Base-by-base conservation (phyloP, 148 eudicot genomes). In the Camellia granthamiana region DNA sequence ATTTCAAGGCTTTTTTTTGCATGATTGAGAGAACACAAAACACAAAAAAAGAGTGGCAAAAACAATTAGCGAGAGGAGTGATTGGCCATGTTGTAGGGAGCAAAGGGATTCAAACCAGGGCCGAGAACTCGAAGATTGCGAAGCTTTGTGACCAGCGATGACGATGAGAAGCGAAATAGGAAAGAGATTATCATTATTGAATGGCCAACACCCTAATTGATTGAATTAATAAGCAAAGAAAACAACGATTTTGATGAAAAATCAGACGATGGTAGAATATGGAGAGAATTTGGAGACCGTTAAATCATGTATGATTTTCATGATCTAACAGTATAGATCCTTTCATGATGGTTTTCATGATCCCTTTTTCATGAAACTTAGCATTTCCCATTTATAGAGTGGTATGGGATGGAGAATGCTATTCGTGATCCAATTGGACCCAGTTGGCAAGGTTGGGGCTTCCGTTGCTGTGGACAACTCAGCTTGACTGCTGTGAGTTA, bases 101-200 rank as follows among this genome's bases (percentile, higher is more conserved):
- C 72, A 7, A 80, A 80, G 58, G 83, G 83, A 81, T 81, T 81
- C 79, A 81, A 47, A 76, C 83, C 83, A 76, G 83, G 83, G 47
- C 83, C 83, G n/a, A 66, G 55, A 15, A 81, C 83, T 7, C 83
- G 83, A 58, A 75, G 75, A 62, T 77, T 77, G 49, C 14, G 58
- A 30, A 77, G 79, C 47, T 64, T 64, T 19, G 19, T 64, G 3
- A 51, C 47, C 13, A 69, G 18, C 70, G 65, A 78, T 18, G 80
- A 78, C 16, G 80, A 78, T n/a, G 65, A 78, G 16, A 58, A 78
- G 7, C 15, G 52, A 9, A 68, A 49, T 5, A 78, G 64, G 63
- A 56, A 60, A 68, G 74, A 41, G 16, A 78, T 78, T 30, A 78
- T 67, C 80, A 78, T 77, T 15, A 55, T 76, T 76, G 67, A 19